Conservation (phyloP, 2,329 filamentous ascomycete species). For the Xylaria sp. region DNA sequence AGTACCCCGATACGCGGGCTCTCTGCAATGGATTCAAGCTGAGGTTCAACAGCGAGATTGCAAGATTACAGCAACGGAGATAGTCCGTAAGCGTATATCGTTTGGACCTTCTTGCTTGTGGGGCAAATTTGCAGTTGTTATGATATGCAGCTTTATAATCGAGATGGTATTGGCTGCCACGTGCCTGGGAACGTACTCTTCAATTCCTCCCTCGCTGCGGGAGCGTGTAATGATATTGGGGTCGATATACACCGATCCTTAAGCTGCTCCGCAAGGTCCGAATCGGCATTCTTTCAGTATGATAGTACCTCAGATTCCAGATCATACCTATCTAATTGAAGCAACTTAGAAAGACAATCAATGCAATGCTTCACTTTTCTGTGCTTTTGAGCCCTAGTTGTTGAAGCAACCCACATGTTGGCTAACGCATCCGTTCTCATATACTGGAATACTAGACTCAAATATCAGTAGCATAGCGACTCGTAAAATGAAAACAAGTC, state of each 20-base stretch:
- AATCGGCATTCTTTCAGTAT: background rate
- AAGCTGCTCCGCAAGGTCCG: background rate
- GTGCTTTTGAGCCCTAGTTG: too few relatives aligned
- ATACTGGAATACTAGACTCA: too few relatives aligned
- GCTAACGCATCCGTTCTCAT: too few relatives aligned
- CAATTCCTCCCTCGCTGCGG: background rate
- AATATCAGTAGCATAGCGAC: too few relatives aligned
- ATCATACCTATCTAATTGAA: background rate
- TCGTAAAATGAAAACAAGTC: too few relatives aligned
- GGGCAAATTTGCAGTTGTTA: background rate
- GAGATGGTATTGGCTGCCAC: constrained; percentile 3
- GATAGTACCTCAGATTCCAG: background rate
- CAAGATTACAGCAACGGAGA: constrained; percentile 64
- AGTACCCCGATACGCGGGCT: constrained; percentile 94
- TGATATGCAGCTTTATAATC: constrained; percentile 7
- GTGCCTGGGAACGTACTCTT: background rate
- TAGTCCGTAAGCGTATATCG: constrained; percentile 14
- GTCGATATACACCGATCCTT: background rate
- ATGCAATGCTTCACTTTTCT: background rate
- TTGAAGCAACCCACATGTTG: too few relatives aligned
- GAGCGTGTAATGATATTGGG: constrained; percentile 20
- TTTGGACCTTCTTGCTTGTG: background rate
- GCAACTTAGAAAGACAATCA: constrained; percentile 4
- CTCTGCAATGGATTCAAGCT: constrained; percentile 98
- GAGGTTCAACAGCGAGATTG: constrained; percentile 74